Conservation (phyloP, 2,329 filamentous ascomycete genomes). For the Cadophora malorum region DNA sequence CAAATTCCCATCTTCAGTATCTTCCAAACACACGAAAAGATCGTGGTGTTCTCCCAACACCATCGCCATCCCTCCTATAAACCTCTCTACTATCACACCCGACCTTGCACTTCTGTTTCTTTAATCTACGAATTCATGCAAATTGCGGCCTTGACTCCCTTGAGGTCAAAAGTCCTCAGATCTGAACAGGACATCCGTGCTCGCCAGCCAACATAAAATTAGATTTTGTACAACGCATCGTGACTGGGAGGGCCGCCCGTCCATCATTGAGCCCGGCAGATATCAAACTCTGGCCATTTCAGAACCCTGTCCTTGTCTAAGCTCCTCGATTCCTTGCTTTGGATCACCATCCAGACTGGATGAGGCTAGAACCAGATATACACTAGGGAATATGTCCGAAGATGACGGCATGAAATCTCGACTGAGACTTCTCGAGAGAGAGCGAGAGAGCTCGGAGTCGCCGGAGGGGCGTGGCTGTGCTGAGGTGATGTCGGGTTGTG, state of each 20-base stretch:
- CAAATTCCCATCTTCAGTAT: not conserved
- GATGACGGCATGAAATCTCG: not conserved
- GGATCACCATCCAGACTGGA: not conserved
- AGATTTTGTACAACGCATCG: constrained; percentile 42
- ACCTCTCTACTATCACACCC: not conserved
- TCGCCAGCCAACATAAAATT: constrained; percentile 34
- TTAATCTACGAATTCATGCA: constrained; percentile 19
- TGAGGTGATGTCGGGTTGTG: not conserved
- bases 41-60: not conserved
- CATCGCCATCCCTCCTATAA: not conserved
- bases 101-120: not conserved
- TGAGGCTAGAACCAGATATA: not conserved
- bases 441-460: constrained; percentile 19
- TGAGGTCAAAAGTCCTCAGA: not conserved
- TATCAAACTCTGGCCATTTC: not conserved
- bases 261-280: constrained; percentile 4
- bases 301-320: constrained; percentile 16
- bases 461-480: constrained; percentile 18
- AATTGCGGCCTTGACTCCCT: not conserved
- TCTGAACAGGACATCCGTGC: constrained; percentile 1
- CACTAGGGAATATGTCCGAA: constrained; percentile 11
- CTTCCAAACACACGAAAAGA: not conserved
- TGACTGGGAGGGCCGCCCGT: constrained; percentile 27
- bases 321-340: constrained; percentile 17
- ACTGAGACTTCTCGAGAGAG: not conserved